Evolutionary conservation across 1,284 basidiomycete genomes (phyloP), one percentile per base, ranked within the genome.

Genomic region (Rugosomyces carneus): DNA sequence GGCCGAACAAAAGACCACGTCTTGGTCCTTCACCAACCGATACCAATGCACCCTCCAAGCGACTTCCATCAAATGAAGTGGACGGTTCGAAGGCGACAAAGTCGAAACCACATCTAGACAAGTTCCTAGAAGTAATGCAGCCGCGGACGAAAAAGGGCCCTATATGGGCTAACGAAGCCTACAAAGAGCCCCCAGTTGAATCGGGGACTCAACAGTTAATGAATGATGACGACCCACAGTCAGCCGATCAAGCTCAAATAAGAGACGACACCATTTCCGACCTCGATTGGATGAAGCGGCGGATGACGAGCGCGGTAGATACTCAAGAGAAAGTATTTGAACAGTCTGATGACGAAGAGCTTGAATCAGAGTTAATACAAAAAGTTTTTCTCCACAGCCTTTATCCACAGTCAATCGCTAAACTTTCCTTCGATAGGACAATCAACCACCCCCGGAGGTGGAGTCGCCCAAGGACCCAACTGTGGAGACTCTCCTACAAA

Each of bases 261-360:
- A 55, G 54, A 11, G 62, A 60, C 29, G 70, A 66, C 40, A 61
- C 56, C 13, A 56, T 69, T 47, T 82, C 82, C 1, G 86, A 87
- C 57, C 56, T 87, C 53, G 88, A 91, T 45, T 87, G 84, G 89
- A 80, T 84, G 78, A 77, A 65, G 63, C 75, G 67, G 55, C 76
- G 78, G 55, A 83, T 84, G 71, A 78, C 71, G 44, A 65, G 71
- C 16, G 66, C 65, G 36, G 64, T 75, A 38, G 72, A 78, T 47
- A 59, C 53, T 0, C 62, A 60, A 1, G 74, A 75, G 41, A 78
- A 74, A 52, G 73, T 52, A 0, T 83, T 79, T 52, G 73, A 80
- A 51, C 80, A 83, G 53, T 76, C 76, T 1, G 80, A 81, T 42
- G 75, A 77, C 20, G 80, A 80, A 37, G 65, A 67, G n/a, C n/a